Percentiles rank a stretch among this genome's conserved stretches.
Conservation (phyloP, 1,139 yeast species). For the Blastobotrys ciferrii region DNA sequence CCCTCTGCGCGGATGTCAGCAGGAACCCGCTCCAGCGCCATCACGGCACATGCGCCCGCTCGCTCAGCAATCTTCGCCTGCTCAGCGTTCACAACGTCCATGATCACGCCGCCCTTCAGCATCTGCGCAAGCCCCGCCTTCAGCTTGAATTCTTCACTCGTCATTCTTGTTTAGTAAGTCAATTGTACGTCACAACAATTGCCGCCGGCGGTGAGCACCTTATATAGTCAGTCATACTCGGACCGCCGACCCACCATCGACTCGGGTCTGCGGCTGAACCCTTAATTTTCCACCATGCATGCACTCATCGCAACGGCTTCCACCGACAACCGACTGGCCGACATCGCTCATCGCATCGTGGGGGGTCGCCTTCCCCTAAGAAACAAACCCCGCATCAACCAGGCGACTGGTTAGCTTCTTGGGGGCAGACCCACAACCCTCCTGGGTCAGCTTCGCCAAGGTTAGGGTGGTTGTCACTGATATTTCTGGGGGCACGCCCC, state of each 20-base stretch:
- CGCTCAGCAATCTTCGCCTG: conserved; percentile 70
- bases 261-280: background rate
- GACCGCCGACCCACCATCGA: background rate
- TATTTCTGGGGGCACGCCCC: too few relatives aligned
- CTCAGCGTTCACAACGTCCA: conserved; percentile 60
- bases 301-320: too few relatives aligned
- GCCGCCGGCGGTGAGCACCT: background rate
- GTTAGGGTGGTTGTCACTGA: too few relatives aligned
- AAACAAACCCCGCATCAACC: too few relatives aligned
- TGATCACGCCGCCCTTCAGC: conserved; percentile 73
- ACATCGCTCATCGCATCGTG: too few relatives aligned
- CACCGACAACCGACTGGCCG: too few relatives aligned
- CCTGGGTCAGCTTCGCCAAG: too few relatives aligned
- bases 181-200: background rate
- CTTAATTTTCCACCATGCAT: background rate
- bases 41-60: conserved; percentile 89
- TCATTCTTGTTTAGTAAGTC: background rate
- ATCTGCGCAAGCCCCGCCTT: conserved; percentile 86
- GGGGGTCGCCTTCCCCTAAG: too few relatives aligned
- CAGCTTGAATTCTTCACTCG: conserved; percentile 46
- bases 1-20: conserved; percentile 85
- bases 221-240: background rate
- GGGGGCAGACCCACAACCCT: too few relatives aligned
- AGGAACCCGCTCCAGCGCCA: conserved; percentile 86
- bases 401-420: too few relatives aligned